phyloP scores from a whole-genome alignment of 2,329 filamentous ascomycete genomes.

The Pseudocercospora macadamiae region DNA sequence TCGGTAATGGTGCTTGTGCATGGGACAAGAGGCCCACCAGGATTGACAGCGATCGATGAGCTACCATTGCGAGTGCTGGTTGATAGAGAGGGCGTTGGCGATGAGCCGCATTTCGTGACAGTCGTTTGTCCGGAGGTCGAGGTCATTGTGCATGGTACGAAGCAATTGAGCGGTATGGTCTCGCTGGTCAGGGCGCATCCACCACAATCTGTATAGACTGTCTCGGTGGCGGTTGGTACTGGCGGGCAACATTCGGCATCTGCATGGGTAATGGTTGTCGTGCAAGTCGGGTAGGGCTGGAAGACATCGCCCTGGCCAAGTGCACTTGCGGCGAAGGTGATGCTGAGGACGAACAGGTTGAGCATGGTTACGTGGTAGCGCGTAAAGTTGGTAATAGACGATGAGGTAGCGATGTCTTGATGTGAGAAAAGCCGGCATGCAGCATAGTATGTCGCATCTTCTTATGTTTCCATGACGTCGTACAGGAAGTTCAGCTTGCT shows the following conservation, averaged over 20 bases:
- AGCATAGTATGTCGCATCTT: background rate
- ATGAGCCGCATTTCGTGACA: conserved; percentile 5
- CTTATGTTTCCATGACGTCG: background rate
- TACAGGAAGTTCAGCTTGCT: background rate
- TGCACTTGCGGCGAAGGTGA: background rate
- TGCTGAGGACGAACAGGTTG: background rate
- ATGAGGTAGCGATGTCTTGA: background rate
- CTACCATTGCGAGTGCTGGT: background rate
- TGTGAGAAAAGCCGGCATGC: background rate
- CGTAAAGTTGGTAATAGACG: background rate
- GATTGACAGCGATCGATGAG: background rate
- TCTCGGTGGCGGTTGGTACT: conserved; percentile 7
- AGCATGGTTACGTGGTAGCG: no score
- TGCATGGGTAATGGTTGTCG: conserved; percentile 4
- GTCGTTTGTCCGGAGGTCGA: conserved; percentile 10
- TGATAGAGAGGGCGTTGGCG: background rate
- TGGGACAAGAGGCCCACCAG: background rate
- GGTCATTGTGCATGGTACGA: conserved; percentile 11
- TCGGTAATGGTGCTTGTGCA: background rate
- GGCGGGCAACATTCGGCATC: conserved; percentile 15
- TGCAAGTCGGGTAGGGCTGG: conserved; percentile 4
- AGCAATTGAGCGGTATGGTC: conserved; percentile 13
- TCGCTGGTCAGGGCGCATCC: conserved; percentile 5
- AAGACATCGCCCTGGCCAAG: background rate
- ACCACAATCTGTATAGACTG: conserved; percentile 8